phyloP scores from a whole-genome alignment of 495 filamentous ascomycete species.

The Penicillium simplicissimum region DNA sequence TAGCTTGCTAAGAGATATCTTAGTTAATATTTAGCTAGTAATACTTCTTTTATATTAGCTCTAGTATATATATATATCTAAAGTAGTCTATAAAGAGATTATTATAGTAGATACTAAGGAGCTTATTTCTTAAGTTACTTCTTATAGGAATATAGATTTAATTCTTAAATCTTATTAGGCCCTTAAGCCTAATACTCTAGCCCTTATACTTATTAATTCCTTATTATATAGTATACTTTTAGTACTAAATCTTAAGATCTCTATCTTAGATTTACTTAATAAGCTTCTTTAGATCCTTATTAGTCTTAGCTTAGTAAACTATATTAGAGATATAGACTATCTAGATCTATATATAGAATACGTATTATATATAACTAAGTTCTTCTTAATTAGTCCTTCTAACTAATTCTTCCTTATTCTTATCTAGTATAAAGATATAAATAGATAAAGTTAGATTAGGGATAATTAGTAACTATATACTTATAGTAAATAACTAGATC shows the following conservation, averaged over 20 bases:
- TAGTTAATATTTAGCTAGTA: background rate
- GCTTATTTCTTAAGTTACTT: background rate
- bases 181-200: background rate
- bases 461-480: no score
- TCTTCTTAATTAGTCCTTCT: background rate
- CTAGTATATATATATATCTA: no score
- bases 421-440: no score
- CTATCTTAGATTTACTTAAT: background rate
- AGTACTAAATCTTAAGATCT: background rate
- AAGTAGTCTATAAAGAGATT: background rate
- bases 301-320: background rate
- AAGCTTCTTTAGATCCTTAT: background rate
- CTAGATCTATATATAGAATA: background rate
- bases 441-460: background rate
- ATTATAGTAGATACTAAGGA: background rate
- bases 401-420: background rate
- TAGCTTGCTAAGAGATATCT: no score
- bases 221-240: background rate
- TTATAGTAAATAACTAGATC: no score
- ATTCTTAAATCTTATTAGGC: background rate
- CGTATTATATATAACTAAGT: background rate
- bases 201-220: background rate
- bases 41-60: background rate
- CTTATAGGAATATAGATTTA: background rate
- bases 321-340: background rate